Conservation (phyloP, 1,284 basidiomycete species). For the Cutaneotrichosporon sp. region DNA sequence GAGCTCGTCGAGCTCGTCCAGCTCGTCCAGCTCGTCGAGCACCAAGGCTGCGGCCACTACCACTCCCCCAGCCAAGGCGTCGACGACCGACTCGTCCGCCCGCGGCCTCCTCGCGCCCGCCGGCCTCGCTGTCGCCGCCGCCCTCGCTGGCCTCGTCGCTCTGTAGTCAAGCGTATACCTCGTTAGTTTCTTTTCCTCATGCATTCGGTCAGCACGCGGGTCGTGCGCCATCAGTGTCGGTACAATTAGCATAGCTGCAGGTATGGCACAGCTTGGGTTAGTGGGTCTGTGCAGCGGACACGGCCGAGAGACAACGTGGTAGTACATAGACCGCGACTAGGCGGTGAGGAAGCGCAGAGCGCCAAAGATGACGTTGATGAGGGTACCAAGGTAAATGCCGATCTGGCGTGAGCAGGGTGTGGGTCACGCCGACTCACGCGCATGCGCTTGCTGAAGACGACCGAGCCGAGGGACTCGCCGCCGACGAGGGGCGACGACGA, state of each 20-base stretch:
- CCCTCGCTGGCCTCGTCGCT: slow-evolving; percentile 24
- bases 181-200: too few species aligned
- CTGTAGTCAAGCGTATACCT: slow-evolving; percentile 9
- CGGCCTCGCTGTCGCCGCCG: slow-evolving; percentile 21
- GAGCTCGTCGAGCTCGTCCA: slow-evolving; percentile 4
- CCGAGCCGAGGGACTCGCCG: slow-evolving; percentile 27
- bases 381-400: slow-evolving; percentile 40
- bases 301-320: too few species aligned
- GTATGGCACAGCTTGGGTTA: too few species aligned
- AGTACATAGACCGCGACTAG: slow-evolving; percentile 14
- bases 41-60: slow-evolving; percentile 4
- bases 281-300: too few species aligned
- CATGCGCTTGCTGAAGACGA: slow-evolving; percentile 41
- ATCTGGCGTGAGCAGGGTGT: slow-evolving; percentile 24
- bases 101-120: slow-evolving; percentile 16
- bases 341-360: slow-evolving; percentile 34
- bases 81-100: slow-evolving; percentile 12
- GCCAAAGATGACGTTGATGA: slow-evolving; percentile 40
- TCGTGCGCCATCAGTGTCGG: too few species aligned
- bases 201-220: too few species aligned
- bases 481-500: slow-evolving; percentile 27
- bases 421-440: slow-evolving; percentile 29
- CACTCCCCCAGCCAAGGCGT: slow-evolving; percentile 6
- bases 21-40: slow-evolving; percentile 3
- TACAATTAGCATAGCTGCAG: too few species aligned